Conservation (phyloP, 1,284 basidiomycete species). For the Ustilago sp. region DNA sequence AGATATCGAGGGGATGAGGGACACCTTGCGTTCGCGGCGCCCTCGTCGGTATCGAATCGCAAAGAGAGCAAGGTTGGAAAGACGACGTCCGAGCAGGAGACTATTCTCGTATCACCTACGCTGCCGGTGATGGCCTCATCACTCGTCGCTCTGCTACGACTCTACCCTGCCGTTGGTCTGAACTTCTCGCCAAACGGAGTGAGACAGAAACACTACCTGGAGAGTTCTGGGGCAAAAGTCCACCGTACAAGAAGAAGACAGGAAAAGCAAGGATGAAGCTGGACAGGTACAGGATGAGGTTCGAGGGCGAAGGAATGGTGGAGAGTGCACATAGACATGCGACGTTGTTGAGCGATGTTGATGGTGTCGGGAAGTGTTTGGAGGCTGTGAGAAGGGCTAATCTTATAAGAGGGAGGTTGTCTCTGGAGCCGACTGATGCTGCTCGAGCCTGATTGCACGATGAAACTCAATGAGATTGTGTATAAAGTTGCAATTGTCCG, state of each 20-base stretch:
- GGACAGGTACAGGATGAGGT: constrained; percentile 26
- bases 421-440: not conserved
- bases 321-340: constrained; percentile 63
- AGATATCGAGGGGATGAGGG: no score
- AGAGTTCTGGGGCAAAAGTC: constrained; percentile 15
- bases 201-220: constrained; percentile 32
- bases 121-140: constrained; percentile 67
- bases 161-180: constrained; percentile 55
- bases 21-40: constrained; percentile 67
- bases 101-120: constrained; percentile 55
- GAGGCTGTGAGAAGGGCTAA: constrained; percentile 39
- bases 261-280: constrained; percentile 32
- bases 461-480: not conserved
- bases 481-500: constrained; percentile 10
- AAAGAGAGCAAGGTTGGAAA: constrained; percentile 28
- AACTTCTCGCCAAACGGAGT: constrained; percentile 28
- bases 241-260: constrained; percentile 17
- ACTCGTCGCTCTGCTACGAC: constrained; percentile 56
- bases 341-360: constrained; percentile 60
- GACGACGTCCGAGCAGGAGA: constrained; percentile 43
- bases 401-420: constrained; percentile 19
- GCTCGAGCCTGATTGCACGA: not conserved
- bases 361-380: constrained; percentile 38
- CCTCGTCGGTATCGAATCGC: constrained; percentile 47
- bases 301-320: constrained; percentile 53